Evolutionary conservation across 192 early-diverging fungal species (phyloP).

Genomic region (Jimgerdemannia flammicorona): DNA sequence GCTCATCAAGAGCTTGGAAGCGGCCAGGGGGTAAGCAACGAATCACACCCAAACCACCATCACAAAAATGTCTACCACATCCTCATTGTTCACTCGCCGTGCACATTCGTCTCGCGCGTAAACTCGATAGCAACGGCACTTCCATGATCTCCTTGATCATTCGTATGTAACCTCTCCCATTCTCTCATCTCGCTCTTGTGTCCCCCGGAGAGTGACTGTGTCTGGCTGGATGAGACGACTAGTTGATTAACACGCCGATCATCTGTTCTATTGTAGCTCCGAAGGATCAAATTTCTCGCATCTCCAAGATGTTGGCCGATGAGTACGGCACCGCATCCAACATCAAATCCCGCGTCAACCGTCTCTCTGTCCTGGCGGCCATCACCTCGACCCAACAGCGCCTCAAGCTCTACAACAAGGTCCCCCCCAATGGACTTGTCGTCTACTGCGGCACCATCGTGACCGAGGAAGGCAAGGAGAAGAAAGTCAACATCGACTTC

Average conservation of each 20-base stretch:
- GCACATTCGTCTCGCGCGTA: not conserved
- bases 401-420: constrained; percentile 90
- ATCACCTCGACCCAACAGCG: constrained; percentile 97
- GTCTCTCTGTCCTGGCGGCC: constrained; percentile 93
- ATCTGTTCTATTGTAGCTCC: constrained; percentile 44
- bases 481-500: constrained; percentile 98
- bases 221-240: not conserved
- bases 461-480: constrained; percentile 99
- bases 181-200: not conserved
- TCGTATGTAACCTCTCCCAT: constrained; percentile 43
- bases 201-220: not conserved
- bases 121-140: constrained; percentile 78
- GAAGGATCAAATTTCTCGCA: constrained; percentile 87
- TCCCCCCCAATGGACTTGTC: constrained; percentile 94
- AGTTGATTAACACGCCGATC: not conserved
- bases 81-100: too few species aligned
- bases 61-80: too few species aligned
- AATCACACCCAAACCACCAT: not conserved
- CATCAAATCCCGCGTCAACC: constrained; percentile 99
- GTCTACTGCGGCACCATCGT: constrained; percentile 94
- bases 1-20: constrained; percentile 94
- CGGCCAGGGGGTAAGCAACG: constrained; percentile 77
- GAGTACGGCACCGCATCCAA: constrained; percentile 99
- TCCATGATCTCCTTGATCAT: constrained; percentile 99
- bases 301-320: constrained; percentile 91